Evolutionary conservation across 2,329 filamentous ascomycete genomes (phyloP).

Genomic region (Cercospora brassicicola): DNA sequence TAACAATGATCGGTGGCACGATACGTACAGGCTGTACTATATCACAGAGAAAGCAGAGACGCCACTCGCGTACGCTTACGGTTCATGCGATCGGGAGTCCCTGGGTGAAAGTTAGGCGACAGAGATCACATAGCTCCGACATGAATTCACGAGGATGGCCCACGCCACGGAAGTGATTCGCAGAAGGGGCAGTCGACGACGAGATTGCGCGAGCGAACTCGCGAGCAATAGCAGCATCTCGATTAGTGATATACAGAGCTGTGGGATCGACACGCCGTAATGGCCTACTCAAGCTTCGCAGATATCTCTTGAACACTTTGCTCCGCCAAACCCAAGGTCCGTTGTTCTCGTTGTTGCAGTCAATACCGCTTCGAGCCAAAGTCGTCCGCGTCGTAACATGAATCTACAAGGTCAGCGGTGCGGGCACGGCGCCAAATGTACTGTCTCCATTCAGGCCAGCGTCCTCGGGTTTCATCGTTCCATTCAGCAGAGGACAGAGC

Average conservation of each 20-base stretch:
- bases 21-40: conserved; percentile 9
- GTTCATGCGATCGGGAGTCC: not conserved
- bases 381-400: not conserved
- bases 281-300: not conserved
- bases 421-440: conserved; percentile 39
- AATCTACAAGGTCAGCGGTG: conserved; percentile 34
- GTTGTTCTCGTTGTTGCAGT: not conserved
- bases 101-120: not conserved
- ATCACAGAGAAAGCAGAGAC: not conserved
- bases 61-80: not conserved
- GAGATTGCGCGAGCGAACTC: not conserved
- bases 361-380: not conserved
- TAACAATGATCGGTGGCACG: not conserved
- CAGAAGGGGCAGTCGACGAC: not conserved
- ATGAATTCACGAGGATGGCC: not conserved
- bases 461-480: conserved; percentile 54
- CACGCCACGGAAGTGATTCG: not conserved
- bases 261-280: not conserved
- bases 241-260: not conserved
- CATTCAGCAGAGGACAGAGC: conserved; percentile 81
- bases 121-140: not conserved
- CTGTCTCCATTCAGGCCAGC: conserved; percentile 36
- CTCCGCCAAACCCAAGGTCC: not conserved
- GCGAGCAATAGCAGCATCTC: not conserved
- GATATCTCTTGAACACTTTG: not conserved